A percentile compares a stretch with the other conserved stretches of the same genome.
phyloP scores from a whole-genome alignment of 192 early-diverging fungal genomes.

The Gamsiella multidivaricata region DNA sequence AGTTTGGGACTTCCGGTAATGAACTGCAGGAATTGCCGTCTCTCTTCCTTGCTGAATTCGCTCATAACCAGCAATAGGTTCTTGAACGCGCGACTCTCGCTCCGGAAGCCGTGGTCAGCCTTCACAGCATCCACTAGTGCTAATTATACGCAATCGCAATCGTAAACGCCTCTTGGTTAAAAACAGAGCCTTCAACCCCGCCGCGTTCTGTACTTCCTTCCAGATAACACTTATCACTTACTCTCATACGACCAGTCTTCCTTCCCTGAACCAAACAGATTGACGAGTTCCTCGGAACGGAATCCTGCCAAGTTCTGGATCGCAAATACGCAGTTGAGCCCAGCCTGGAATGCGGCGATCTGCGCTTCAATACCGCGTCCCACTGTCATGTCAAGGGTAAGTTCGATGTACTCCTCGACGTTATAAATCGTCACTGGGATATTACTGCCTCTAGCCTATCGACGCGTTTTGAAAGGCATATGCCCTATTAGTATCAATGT shows the following conservation, averaged over 20 bases:
- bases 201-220: neutral
- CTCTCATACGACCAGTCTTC: conserved; percentile 84
- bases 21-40: conserved; percentile 87
- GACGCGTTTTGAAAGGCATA: neutral
- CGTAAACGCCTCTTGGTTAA: neutral
- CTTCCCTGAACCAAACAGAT: conserved; percentile 71
- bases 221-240: conserved; percentile 56
- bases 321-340: conserved; percentile 86
- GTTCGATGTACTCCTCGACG: conserved; percentile 79
- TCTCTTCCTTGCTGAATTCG: conserved; percentile 65
- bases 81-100: conserved; percentile 73
- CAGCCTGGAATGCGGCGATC: conserved; percentile 79
- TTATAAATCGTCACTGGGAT: conserved; percentile 84
- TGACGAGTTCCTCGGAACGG: conserved; percentile 74
- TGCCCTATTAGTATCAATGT: no score
- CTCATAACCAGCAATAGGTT: conserved; percentile 77
- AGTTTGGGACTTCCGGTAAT: conserved; percentile 90
- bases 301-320: conserved; percentile 77
- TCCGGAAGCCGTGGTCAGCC: conserved; percentile 86
- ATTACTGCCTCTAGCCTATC: conserved; percentile 64
- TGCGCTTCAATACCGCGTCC: conserved; percentile 76
- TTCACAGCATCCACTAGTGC: conserved; percentile 76
- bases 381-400: conserved; percentile 72
- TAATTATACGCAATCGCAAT: conserved; percentile 20
- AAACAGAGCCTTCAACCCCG: neutral